Percentiles rank a stretch among this genome's conserved stretches.
Evolutionary conservation across 1,284 basidiomycete genomes (phyloP).

Genomic region (Malassezia obtusa): DNA sequence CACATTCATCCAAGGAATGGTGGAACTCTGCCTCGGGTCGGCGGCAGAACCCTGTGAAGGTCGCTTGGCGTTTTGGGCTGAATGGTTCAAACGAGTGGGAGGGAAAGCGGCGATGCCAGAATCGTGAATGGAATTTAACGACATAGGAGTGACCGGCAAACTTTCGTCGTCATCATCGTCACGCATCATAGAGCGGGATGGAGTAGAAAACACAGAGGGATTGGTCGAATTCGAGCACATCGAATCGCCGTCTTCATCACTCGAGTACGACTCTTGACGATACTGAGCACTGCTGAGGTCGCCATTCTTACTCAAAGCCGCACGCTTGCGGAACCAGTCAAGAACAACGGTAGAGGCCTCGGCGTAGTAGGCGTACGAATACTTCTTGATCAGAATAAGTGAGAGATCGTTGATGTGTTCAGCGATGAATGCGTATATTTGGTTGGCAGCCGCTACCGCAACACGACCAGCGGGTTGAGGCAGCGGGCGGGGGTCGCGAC

Average conservation of each 20-base stretch:
- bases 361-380: conserved; percentile 86
- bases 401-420: conserved; percentile 80
- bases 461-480: conserved; percentile 15
- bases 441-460: conserved; percentile 2
- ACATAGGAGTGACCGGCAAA: conserved; percentile 45
- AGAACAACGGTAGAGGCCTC: conserved; percentile 83
- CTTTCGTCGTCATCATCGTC: conserved; percentile 46
- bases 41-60: background rate
- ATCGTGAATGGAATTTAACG: conserved; percentile 41
- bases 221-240: conserved; percentile 31
- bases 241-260: conserved; percentile 33
- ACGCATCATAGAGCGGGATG: conserved; percentile 37
- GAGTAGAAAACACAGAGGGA: conserved; percentile 40
- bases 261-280: conserved; percentile 16
- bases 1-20: background rate
- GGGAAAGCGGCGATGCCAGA: background rate
- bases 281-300: conserved; percentile 18
- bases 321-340: conserved; percentile 62
- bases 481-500: conserved; percentile 16
- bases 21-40: background rate
- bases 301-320: conserved; percentile 13
- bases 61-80: background rate
- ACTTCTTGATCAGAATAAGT: conserved; percentile 90
- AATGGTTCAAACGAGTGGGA: background rate
- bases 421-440: conserved; percentile 57